These are phyloP conservation scores for Vaccinium corymbosum DNA, from an alignment of 148 eudicot species.

Conservation along the genomic window DNA sequence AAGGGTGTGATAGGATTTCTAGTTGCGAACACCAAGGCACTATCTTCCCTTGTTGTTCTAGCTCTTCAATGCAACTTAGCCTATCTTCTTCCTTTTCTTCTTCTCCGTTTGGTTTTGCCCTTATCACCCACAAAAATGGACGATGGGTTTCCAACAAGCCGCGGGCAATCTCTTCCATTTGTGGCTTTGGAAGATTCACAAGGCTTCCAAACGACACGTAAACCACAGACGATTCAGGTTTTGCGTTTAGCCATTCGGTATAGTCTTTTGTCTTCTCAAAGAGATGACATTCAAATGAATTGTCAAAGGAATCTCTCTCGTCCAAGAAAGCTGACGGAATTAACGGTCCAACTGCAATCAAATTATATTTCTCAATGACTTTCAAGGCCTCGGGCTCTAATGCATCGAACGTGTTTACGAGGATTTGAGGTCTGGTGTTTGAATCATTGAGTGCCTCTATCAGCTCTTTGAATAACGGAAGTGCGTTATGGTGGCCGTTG, in stretches of 20 bases:
- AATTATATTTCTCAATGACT: conserved; percentile 26
- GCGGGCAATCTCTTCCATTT: conserved; percentile 48
- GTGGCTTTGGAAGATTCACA: conserved; percentile 25
- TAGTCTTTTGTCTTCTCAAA: conserved; percentile 22
- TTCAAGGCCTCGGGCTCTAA: conserved; percentile 45
- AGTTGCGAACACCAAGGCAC: conserved; percentile 32
- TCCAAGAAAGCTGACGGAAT: conserved; percentile 37
- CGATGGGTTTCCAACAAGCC: conserved; percentile 38
- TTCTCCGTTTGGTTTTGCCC: conserved; percentile 18
- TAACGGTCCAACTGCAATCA: conserved; percentile 44
- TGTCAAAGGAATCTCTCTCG: conserved; percentile 28
- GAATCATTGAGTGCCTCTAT: conserved; percentile 26
- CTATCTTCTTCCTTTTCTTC: conserved; percentile 19
- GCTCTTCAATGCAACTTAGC: conserved; percentile 36
- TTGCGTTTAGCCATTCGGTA: conserved; percentile 45
- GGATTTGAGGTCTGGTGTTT: conserved; percentile 30
- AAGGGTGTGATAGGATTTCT: conserved; percentile 24
- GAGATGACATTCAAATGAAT: not conserved
- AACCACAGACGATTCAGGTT: conserved; percentile 46
- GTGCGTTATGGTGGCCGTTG: conserved; percentile 12
- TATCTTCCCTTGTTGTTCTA: conserved; percentile 33
- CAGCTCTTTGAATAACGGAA: conserved; percentile 36
- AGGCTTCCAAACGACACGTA: conserved; percentile 69
- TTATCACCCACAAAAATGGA: conserved; percentile 70
- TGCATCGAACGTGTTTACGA: conserved; percentile 57